Evolutionary conservation across 257 asterid species (phyloP).

Genomic region (Striga asiatica): DNA sequence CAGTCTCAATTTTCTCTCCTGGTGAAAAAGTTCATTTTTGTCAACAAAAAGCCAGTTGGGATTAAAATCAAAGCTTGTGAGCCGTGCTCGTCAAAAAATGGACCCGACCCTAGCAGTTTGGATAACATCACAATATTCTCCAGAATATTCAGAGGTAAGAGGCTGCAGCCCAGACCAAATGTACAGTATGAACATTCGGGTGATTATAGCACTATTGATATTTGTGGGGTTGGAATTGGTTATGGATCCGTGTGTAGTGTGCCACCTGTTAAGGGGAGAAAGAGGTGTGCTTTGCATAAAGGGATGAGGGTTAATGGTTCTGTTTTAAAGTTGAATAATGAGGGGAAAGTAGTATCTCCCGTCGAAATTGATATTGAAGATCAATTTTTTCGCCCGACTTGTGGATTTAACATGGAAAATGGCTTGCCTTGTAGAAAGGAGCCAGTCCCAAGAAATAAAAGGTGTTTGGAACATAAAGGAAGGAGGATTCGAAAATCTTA

Average conservation of each 20-base stretch:
- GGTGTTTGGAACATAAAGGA: constrained; percentile 40
- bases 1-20: constrained; percentile 30
- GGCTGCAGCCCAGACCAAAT: constrained; percentile 32
- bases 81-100: constrained; percentile 23
- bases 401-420: constrained; percentile 31
- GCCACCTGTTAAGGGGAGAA: constrained; percentile 58
- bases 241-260: constrained; percentile 53
- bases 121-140: constrained; percentile 21
- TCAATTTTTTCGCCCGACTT: constrained; percentile 4
- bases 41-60: constrained; percentile 48
- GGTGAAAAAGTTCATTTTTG: constrained; percentile 29
- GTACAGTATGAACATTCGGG: constrained; percentile 11
- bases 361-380: background rate
- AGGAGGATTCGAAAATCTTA: constrained; percentile 19
- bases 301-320: constrained; percentile 69
- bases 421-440: constrained; percentile 22
- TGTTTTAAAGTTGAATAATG: constrained; percentile 18
- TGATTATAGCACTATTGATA: constrained; percentile 4
- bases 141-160: constrained; percentile 42
- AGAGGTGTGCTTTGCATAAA: constrained; percentile 74
- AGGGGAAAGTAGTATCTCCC: background rate
- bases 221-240: constrained; percentile 70
- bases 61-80: constrained; percentile 36
- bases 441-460: constrained; percentile 29
- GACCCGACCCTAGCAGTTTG: constrained; percentile 13